These are phyloP conservation scores for Lactifluus subvellereus DNA, from an alignment of 768 basidiomycete genomes.

Conservation along the genomic window DNA sequence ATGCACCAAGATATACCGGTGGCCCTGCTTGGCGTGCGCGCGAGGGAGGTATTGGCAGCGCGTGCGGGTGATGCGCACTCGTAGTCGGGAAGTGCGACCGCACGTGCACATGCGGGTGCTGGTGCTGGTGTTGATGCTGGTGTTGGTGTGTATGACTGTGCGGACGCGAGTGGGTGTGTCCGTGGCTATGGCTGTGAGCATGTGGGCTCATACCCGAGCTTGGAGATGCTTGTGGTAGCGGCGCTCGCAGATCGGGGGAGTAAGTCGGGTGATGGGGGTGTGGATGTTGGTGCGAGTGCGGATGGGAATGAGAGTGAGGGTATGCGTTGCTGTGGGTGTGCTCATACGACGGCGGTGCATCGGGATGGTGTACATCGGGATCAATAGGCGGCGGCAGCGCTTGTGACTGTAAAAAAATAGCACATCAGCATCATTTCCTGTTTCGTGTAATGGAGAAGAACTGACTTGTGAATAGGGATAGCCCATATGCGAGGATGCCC, in stretches of 20 bases:
- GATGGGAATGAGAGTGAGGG: slow-evolving; percentile 9
- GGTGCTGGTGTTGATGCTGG: slow-evolving; percentile 26
- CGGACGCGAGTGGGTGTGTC: slow-evolving; percentile 22
- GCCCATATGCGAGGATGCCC: slow-evolving; percentile 1
- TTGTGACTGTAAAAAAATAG: not conserved
- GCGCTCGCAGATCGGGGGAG: slow-evolving; percentile 2
- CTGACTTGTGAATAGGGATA: slow-evolving; percentile 14
- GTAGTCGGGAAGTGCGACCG: slow-evolving; percentile 14
- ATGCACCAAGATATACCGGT: slow-evolving; percentile 45
- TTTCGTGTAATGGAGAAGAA: not conserved
- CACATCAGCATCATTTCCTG: not conserved
- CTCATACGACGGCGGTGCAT: slow-evolving; percentile 19
- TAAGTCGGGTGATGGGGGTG: slow-evolving; percentile 14
- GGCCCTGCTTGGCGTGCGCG: slow-evolving; percentile 22
- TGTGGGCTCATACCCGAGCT: slow-evolving; percentile 14
- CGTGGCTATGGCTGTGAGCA: slow-evolving; percentile 26
- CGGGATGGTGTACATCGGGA: slow-evolving; percentile 5
- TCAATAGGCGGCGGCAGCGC: slow-evolving; percentile 6
- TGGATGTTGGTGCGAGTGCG: slow-evolving; percentile 6
- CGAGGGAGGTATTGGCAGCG: slow-evolving; percentile 1
- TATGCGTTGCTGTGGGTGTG: slow-evolving; percentile 13
- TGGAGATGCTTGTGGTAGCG: slow-evolving; percentile 6
- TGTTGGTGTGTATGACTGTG: slow-evolving; percentile 26
- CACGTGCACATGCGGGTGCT: slow-evolving; percentile 21
- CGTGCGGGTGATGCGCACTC: not conserved